A percentile compares a stretch with the other conserved stretches of the same genome.
phyloP scores from a whole-genome alignment of 441 rosid genomes.

The Bocquillonia castaneifolia region DNA sequence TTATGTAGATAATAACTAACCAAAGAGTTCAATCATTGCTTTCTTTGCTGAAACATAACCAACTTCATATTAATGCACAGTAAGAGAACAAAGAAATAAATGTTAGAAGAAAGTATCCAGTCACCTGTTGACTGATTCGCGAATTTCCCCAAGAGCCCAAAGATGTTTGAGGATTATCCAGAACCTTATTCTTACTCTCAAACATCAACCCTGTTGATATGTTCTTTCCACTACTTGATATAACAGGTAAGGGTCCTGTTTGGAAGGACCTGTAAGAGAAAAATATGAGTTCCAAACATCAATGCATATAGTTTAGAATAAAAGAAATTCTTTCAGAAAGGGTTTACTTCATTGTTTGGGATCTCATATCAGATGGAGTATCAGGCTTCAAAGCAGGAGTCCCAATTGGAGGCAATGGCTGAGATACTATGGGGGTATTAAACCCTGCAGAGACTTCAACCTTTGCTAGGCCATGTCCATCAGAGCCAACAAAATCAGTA shows the following conservation, averaged over 20 bases:
- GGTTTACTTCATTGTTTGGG: conserved; percentile 54
- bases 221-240: conserved; percentile 41
- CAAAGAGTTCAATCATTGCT: neutral
- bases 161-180: conserved; percentile 59
- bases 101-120: conserved; percentile 6
- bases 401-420: conserved; percentile 74
- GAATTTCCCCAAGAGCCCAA: conserved; percentile 74
- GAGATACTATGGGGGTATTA: conserved; percentile 37
- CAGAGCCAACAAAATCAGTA: conserved; percentile 36
- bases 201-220: conserved; percentile 44
- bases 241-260: conserved; percentile 36
- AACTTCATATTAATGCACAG: neutral
- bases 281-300: conserved; percentile 20
- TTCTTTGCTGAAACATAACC: neutral
- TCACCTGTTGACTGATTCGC: conserved; percentile 64
- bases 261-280: conserved; percentile 49
- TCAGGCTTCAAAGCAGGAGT: conserved; percentile 61
- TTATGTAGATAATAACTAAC: neutral
- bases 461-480: conserved; percentile 34
- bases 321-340: conserved; percentile 16
- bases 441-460: conserved; percentile 42
- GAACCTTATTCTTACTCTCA: conserved; percentile 50
- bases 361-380: conserved; percentile 41
- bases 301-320: conserved; percentile 7
- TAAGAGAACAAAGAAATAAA: neutral